Evolutionary conservation across 1,284 basidiomycete genomes (phyloP), one percentile per base, ranked within the genome.

Genomic region (Cutaneotrichosporon sp.): DNA sequence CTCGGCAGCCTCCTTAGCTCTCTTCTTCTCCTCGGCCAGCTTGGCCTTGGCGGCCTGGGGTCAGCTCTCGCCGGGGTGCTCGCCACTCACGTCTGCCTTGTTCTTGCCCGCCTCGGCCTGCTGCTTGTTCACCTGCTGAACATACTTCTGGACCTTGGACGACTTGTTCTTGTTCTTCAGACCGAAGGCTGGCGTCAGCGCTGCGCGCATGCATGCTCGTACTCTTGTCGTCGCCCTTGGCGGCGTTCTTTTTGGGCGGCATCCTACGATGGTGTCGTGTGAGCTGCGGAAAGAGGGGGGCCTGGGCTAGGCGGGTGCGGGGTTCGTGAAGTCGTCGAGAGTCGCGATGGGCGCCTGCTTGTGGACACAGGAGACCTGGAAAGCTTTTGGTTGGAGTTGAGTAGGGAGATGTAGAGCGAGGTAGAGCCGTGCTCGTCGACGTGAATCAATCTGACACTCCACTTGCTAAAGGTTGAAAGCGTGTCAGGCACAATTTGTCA

Each of bases 111-210:
- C 80, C 71, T 83, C 65, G 42, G 76, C 59, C 60, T 81, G 76
- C 68, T 95, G 90, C 70, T 89, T 85, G 80, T 95, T 87, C 57
- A 97, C 87, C 54, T 84, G 81, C 52, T 87, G 85, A 24, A 97
- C 88, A 67, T 90, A 85, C 74, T 90, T 88, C 82, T 98, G 91
- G 29, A 93, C 95, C 80, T 91, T 97, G 68, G 90, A 83, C 14
- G 91, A 94, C 83, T 94, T 94, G 78, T 94, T 95, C 90, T 95
- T 95, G 82, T 95, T 95, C 85, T 95, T 94, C 87, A 95, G 84
- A 62, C 92, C 92, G 79, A 95, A 95, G 65, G 89, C 59, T 60
- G 42, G 20, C 10, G 50, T 61, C 25, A 61, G 60, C 25, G 2
- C 20, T 36, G 6, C 25, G 20, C 34, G 20, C 22, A 2, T 8